These are phyloP conservation scores for Raphanus sativus DNA, from an alignment of 345 rosid genomes.

Conservation along the genomic window DNA sequence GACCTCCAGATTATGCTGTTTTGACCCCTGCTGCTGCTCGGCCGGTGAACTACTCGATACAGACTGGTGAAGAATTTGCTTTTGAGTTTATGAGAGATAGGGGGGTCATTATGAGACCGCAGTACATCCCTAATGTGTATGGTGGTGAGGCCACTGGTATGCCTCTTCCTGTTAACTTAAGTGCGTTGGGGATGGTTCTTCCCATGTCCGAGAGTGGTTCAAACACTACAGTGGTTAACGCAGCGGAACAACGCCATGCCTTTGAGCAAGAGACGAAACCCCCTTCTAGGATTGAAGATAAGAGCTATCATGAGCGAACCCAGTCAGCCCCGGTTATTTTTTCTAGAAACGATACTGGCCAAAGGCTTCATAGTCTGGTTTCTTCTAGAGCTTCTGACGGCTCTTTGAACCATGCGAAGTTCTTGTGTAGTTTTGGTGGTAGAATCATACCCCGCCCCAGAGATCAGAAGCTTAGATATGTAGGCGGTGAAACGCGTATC, in stretches of 20 bases:
- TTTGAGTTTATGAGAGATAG: conserved; percentile 43
- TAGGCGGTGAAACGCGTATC: conserved; percentile 42
- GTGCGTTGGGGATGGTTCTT: conserved; percentile 31
- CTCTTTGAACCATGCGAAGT: conserved; percentile 35
- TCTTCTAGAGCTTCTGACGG: conserved; percentile 39
- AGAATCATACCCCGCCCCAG: conserved; percentile 41
- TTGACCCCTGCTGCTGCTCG: conserved; percentile 35
- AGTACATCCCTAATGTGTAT: conserved; percentile 29
- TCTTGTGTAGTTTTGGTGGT: conserved; percentile 44
- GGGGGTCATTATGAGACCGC: conserved; percentile 33
- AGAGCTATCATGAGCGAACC: conserved; percentile 25
- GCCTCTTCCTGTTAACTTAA: conserved; percentile 35
- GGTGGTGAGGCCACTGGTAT: conserved; percentile 24
- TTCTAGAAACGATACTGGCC: conserved; percentile 24
- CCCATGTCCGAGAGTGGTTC: conserved; percentile 28
- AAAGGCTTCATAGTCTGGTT: conserved; percentile 19
- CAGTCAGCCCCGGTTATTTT: conserved; percentile 32
- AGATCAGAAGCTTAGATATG: conserved; percentile 43
- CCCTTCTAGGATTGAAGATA: conserved; percentile 29
- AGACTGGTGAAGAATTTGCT: conserved; percentile 44
- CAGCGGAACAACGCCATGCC: conserved; percentile 25
- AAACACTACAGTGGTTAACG: conserved; percentile 18
- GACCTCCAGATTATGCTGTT: conserved; percentile 40
- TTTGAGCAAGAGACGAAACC: conserved; percentile 33
- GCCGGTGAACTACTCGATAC: conserved; percentile 42